These are phyloP conservation scores for Brassica juncea DNA, from an alignment of 345 rosid species.

Conservation along the genomic window DNA sequence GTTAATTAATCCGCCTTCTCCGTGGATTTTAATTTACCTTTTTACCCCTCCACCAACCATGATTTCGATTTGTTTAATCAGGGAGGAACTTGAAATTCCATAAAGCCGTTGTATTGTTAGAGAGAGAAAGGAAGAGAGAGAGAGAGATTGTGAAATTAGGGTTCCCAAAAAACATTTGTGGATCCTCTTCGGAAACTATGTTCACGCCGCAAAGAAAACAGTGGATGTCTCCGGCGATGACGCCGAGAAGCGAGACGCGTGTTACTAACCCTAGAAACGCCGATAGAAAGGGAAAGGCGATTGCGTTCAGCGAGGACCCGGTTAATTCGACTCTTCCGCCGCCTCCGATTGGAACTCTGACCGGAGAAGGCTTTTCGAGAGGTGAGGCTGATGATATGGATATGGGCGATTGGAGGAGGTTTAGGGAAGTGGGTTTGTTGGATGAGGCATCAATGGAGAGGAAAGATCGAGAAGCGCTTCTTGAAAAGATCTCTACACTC, in stretches of 20 bases:
- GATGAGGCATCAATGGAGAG: conserved; percentile 71
- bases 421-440: conserved; percentile 81
- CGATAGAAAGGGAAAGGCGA: conserved; percentile 66
- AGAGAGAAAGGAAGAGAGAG: not conserved
- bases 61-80: conserved; percentile 5
- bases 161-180: not conserved
- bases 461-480: conserved; percentile 74
- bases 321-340: conserved; percentile 46
- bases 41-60: conserved; percentile 9
- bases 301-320: conserved; percentile 49
- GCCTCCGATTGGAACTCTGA: conserved; percentile 59
- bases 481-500: conserved; percentile 59
- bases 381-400: conserved; percentile 37
- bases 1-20: not conserved
- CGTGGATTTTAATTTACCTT: not conserved
- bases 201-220: conserved; percentile 67
- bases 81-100: not conserved
- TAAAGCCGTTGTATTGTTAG: conserved; percentile 32
- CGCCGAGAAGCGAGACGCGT: conserved; percentile 48
- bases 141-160: conserved; percentile 26
- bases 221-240: conserved; percentile 41
- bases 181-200: conserved; percentile 41
- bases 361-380: conserved; percentile 27
- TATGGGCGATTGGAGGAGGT: conserved; percentile 76
- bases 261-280: conserved; percentile 35